phyloP scores from a whole-genome alignment of 2,329 filamentous ascomycete genomes.

The Westerdykella sp. region DNA sequence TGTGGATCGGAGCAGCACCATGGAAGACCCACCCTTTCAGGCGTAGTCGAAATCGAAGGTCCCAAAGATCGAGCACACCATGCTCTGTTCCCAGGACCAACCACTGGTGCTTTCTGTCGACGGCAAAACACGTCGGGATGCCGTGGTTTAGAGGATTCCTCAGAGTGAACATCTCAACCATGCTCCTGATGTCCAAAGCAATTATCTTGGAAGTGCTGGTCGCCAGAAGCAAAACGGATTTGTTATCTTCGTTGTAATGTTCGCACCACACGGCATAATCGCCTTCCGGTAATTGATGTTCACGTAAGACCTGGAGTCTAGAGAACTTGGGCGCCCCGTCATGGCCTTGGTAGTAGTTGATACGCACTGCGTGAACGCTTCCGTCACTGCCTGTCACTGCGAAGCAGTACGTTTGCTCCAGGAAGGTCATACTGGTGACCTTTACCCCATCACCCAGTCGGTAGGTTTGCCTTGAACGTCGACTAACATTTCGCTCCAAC shows the following conservation, averaged over 20 bases:
- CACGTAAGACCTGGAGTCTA: slow-evolving; percentile 65
- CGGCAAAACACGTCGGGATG: slow-evolving; percentile 81
- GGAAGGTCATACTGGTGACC: slow-evolving; percentile 78
- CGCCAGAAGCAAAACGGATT: slow-evolving; percentile 76
- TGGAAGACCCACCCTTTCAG: slow-evolving; percentile 84
- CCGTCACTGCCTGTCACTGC: slow-evolving; percentile 86
- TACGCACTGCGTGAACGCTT: slow-evolving; percentile 72
- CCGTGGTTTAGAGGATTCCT: slow-evolving; percentile 89
- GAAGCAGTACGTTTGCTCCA: slow-evolving; percentile 91
- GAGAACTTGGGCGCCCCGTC: slow-evolving; percentile 62
- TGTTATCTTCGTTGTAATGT: slow-evolving; percentile 77
- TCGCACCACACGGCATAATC: slow-evolving; percentile 88
- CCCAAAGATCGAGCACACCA: slow-evolving; percentile 90
- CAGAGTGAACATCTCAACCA: slow-evolving; percentile 73
- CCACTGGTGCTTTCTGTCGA: slow-evolving; percentile 84
- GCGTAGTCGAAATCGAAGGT: slow-evolving; percentile 85
- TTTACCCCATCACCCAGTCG: slow-evolving; percentile 64
- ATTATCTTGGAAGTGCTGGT: slow-evolving; percentile 81
- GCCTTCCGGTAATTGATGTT: slow-evolving; percentile 63
- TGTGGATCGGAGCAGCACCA: slow-evolving; percentile 71
- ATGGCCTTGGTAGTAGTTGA: slow-evolving; percentile 57
- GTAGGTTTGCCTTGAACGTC: slow-evolving; percentile 81
- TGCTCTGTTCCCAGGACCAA: slow-evolving; percentile 86
- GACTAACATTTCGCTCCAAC: slow-evolving; percentile 83
- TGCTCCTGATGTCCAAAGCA: slow-evolving; percentile 79